These are phyloP conservation scores for Triticum turgidum DNA, from an alignment of 176 grass and related monocot genomes.

Conservation along the genomic window DNA sequence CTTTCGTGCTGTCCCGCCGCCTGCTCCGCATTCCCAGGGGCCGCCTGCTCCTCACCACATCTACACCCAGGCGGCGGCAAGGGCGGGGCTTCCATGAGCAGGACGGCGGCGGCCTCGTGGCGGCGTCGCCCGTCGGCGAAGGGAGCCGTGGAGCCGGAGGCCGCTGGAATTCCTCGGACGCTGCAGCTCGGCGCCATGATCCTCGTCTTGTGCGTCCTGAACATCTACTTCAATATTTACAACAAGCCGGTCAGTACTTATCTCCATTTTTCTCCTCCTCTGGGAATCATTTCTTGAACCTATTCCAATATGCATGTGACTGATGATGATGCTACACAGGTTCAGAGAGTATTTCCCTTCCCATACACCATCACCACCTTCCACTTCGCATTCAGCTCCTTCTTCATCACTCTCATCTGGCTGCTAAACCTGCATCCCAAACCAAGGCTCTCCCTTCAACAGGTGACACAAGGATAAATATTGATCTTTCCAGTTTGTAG, in stretches of 20 bases:
- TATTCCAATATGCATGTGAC: neutral
- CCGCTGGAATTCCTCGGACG: constrained; percentile 27
- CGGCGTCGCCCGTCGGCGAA: neutral
- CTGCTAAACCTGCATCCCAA: constrained; percentile 61
- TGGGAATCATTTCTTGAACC: neutral
- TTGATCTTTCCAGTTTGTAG: neutral
- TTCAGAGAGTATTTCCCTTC: constrained; percentile 72
- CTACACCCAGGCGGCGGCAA: neutral
- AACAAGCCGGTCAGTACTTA: constrained; percentile 54
- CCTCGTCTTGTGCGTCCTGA: constrained; percentile 67
- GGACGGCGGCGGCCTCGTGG: neutral
- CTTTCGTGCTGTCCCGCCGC: neutral
- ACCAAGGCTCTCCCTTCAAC: constrained; percentile 62
- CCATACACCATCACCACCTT: constrained; percentile 81
- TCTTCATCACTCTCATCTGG: constrained; percentile 91
- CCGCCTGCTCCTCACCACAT: neutral
- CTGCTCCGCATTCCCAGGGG: constrained; percentile 27
- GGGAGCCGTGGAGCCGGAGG: neutral
- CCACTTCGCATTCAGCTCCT: constrained; percentile 67
- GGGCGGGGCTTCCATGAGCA: neutral
- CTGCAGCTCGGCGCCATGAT: constrained; percentile 55
- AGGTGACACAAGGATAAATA: constrained; percentile 33
- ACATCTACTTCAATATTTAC: constrained; percentile 85
- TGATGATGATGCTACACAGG: constrained; percentile 26
- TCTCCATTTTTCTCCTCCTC: neutral